These are phyloP conservation scores for Grosmannia serpens DNA, from an alignment of 2,329 filamentous ascomycete species.

Conservation along the genomic window DNA sequence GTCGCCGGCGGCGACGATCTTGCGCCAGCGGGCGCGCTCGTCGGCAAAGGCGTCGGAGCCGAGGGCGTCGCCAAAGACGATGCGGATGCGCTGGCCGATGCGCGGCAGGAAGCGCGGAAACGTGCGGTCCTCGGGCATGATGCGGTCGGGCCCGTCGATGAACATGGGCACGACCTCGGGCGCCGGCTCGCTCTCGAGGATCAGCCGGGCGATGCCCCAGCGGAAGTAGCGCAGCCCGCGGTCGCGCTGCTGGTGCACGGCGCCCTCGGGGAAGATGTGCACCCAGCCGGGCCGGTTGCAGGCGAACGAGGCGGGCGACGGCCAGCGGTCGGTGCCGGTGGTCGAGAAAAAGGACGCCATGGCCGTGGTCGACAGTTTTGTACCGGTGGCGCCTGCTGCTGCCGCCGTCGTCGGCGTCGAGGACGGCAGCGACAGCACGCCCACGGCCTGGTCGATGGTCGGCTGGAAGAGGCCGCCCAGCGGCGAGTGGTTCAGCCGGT, in stretches of 20 bases:
- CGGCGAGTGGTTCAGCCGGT: conserved; percentile 66
- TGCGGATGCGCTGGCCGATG: conserved; percentile 53
- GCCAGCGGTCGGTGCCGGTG: conserved; percentile 52
- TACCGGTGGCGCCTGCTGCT: conserved; percentile 1
- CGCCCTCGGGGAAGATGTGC: conserved; percentile 92
- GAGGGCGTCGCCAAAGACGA: conserved; percentile 70
- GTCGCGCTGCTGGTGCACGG: conserved; percentile 75
- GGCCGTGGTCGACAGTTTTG: conserved; percentile 9
- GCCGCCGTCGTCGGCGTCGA: not conserved
- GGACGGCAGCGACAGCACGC: conserved; percentile 41
- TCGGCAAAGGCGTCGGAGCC: conserved; percentile 71
- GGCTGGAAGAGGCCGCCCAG: conserved; percentile 83
- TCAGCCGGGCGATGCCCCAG: conserved; percentile 86
- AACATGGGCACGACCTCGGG: conserved; percentile 91
- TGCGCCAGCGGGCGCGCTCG: conserved; percentile 61
- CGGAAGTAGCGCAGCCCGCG: conserved; percentile 91
- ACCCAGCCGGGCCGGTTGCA: conserved; percentile 70
- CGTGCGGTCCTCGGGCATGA: conserved; percentile 75
- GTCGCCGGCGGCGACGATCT: conserved; percentile 30
- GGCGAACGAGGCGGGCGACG: conserved; percentile 60
- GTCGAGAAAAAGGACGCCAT: conserved; percentile 53
- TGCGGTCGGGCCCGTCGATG: conserved; percentile 75
- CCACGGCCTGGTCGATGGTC: conserved; percentile 74
- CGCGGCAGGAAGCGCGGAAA: conserved; percentile 78
- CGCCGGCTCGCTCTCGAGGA: conserved; percentile 73